Base-by-base conservation (phyloP, 805 yeast genomes). In the Peterozyma toletana region DNA sequence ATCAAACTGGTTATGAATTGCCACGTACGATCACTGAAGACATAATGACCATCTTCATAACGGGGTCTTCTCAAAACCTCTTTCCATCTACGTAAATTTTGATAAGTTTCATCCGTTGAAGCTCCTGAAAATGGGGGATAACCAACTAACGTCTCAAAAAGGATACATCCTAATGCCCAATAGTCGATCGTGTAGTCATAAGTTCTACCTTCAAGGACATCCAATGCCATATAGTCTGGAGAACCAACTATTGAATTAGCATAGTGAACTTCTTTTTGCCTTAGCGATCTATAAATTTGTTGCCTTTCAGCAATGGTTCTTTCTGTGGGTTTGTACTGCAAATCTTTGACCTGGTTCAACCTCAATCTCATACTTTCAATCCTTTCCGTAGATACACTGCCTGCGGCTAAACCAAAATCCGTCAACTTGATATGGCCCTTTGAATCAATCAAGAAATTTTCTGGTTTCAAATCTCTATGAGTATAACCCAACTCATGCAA, bases 191-290 rank as follows among this genome's bases (percentile, higher is more conserved):
- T 91, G 60, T 83, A 90, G 59, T 93, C 96, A 62, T 93, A 93
- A 46, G 82, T 80, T 57, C 84, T 85, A 7, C 99, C 99, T 63
- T 88, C 95, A 43, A 93, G 75, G 11, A 93, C 98, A 63, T 93
- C 99, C 41, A 93, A 71, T 1, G 99, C 99, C 99, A 93, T 93
- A 60, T 93, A 93, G 63, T 93, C 99, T 1, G 99, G 99, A 5
- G 96, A 86, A 1, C 99, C 99, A 13, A 93, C 99, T 53, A 91
- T 87, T 1, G 97, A 88, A 55, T 87, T 86, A 14, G 99, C 98
- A 56, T 85, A 83, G 54, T 86, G 88, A 47, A 86, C 75, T 54
- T 89, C 96, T 33, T 75, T 75, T 47, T 79, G 83, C 52, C 95
- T 78, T 43, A 83, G 61, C n/a, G 83, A 80, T 49, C 86, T 80